Conservation (phyloP, 2,329 filamentous ascomycete species). For the Fusarium humuli region DNA sequence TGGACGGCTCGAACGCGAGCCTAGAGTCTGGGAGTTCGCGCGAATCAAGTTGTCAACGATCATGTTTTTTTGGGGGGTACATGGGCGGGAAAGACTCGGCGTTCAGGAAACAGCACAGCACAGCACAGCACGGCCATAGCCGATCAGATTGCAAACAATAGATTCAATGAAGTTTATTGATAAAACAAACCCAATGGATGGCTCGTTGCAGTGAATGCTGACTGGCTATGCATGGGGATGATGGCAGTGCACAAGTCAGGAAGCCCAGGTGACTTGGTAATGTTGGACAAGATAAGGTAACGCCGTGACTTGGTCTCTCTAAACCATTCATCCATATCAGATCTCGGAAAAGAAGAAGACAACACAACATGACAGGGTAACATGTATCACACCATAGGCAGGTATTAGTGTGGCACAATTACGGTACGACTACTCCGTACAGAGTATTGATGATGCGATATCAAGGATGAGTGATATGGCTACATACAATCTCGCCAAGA, state of each 20-base stretch:
- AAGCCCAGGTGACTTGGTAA: slow-evolving; percentile 10
- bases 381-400: slow-evolving; percentile 19
- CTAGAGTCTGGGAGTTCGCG: slow-evolving; percentile 6
- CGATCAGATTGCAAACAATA: slow-evolving; percentile 27
- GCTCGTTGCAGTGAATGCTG: background rate
- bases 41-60: slow-evolving; percentile 3
- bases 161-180: slow-evolving; percentile 6
- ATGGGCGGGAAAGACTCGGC: slow-evolving; percentile 41
- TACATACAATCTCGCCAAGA: background rate
- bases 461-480: background rate
- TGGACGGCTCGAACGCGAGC: slow-evolving; percentile 11
- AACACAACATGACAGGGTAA: slow-evolving; percentile 15
- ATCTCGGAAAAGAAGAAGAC: slow-evolving; percentile 10
- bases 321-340: slow-evolving; percentile 3
- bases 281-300: slow-evolving; percentile 11
- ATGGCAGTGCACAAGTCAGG: slow-evolving; percentile 2
- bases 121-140: slow-evolving; percentile 12
- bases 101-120: slow-evolving; percentile 34
- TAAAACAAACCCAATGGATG: background rate
- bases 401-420: slow-evolving; percentile 3
- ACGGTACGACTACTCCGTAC: background rate
- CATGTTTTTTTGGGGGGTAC: slow-evolving; percentile 15
- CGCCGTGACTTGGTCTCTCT: background rate
- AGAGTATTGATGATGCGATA: background rate
- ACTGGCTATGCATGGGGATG: background rate